Base-by-base conservation (phyloP, 2,329 filamentous ascomycete genomes). In the Corniculantispora saksenae region DNA sequence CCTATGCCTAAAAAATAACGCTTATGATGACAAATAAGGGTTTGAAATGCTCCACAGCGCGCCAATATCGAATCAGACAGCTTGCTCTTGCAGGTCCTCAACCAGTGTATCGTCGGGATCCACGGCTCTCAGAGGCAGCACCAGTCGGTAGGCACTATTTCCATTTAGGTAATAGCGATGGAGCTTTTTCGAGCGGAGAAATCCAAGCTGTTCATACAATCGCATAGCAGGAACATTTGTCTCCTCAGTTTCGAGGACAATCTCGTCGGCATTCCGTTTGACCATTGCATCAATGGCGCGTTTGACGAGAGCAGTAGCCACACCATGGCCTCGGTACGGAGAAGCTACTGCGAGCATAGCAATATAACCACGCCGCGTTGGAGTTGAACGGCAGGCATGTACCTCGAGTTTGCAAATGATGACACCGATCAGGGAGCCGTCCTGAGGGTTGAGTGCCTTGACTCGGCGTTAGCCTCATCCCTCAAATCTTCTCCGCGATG, bases 151-250 rank as follows among this genome's bases (percentile, higher is more conserved):
- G 2, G 95, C 95, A 64, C 93, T 97, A 75, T 93, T 99, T 13
- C 95, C 95, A 74, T 98, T 99, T 48, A 99, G 81, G 72, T 99
- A 99, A 75, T 99, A 99, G 51, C 95, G 85, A 77, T 98, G 94
- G 61, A 99, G 79, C 67, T 93, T 91, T 79, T 99, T 99, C 66
- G 92, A 97, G 60, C 94, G 85, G 25, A 98, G 78, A 73, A 99
- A 99, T 0, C 95, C 95, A 9, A 99, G 83, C 1, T 93, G 85
- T 77, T 99, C 94, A 77, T 99, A 99, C 12, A 99, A 81, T 69
- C 93, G 91, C 82, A 98, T 92, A 23, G 94, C 95, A 1, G 93
- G 89, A 1, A 88, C 86, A 74, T 99, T 99, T 19, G 91, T 92
- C 77, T 96, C 93, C 79, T 99, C 95, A 0, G 95, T 99, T 80